Evolutionary conservation across 1,284 basidiomycete genomes (phyloP), one percentile per base, ranked within the genome.

Genomic region (Apiotrichum laibachii): DNA sequence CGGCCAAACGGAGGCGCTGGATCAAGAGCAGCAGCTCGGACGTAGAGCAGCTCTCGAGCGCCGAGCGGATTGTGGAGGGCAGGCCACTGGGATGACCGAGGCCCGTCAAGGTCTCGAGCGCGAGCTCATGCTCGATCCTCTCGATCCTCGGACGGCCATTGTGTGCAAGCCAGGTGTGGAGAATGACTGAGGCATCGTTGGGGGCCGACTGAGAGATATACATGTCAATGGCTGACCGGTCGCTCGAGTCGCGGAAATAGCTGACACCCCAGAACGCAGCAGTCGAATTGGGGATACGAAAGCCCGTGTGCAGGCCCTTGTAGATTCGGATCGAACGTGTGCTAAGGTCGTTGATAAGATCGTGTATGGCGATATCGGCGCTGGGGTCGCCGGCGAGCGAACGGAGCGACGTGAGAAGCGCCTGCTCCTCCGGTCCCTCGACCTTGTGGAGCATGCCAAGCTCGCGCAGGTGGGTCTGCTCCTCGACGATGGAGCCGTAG

Each of bases 111-210:
- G 18, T 53, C 34, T 60, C 59, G 10, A 53, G 54, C 9, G 56
- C 51, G 22, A 60, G 33, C 35, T 56, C 55, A 42, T 56, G 57
- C 22, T 53, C 35, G 50, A 56, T 31, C 16, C 47, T n/a, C 15
- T 51, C 51, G 21, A 46, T 34, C 22, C 51, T 52, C 2, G 34
- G 16, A 7, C 35, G 42, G 21, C 46, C 51, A 18, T 44, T 40
- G 55, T 56, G 55, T 2, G 59, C 55, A 22, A 60, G 52, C 42
- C 48, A 60, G 22, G 59, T 60, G 51, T 60, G 59, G 3, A 60
- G 40, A 22, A 60, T 45, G 18, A 56, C 57, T 2, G 53, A 54
- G 21, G 59, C 44, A 21, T 53, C 55, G 51, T 53, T 60, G 19
- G 53, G 55, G 12, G 50, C 37, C 19, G 43, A 26, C 37, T 49